phyloP scores from a whole-genome alignment of 805 yeast genomes.

The Clavispora asparagi region DNA sequence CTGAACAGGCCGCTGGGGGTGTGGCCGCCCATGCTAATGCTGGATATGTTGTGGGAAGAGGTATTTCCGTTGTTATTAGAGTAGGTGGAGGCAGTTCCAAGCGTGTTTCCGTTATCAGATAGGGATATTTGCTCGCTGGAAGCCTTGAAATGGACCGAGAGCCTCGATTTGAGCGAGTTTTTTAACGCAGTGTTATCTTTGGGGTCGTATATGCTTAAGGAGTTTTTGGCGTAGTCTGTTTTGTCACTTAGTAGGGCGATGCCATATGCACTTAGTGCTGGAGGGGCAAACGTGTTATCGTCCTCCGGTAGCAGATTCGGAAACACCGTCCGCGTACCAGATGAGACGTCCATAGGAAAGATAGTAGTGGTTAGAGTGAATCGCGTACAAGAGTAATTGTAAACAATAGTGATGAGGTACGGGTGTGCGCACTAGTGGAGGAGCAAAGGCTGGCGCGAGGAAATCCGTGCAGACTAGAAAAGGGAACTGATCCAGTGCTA shows the following conservation, averaged over 20 bases:
- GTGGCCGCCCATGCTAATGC: slow-evolving; percentile 1
- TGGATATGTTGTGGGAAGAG: slow-evolving; percentile 1
- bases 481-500: too few relatives aligned
- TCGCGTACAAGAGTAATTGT: slow-evolving; percentile 1
- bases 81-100: not conserved
- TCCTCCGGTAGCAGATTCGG: slow-evolving; percentile 24
- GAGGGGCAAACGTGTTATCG: slow-evolving; percentile 53
- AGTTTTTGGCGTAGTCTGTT: slow-evolving; percentile 4
- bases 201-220: slow-evolving; percentile 3
- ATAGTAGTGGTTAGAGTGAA: not conserved
- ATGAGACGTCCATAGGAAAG: not conserved
- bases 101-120: not conserved
- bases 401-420: slow-evolving; percentile 1
- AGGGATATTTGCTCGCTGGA: not conserved
- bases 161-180: slow-evolving; percentile 22
- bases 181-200: slow-evolving; percentile 15
- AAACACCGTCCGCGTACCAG: slow-evolving; percentile 1
- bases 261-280: slow-evolving; percentile 55
- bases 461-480: too few relatives aligned
- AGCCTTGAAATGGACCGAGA: slow-evolving; percentile 27
- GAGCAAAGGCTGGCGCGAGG: not conserved
- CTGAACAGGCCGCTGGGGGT: slow-evolving; percentile 1
- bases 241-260: slow-evolving; percentile 45
- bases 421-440: not conserved
- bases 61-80: not conserved